Evolutionary conservation across 1,284 basidiomycete species (phyloP).

Genomic region (Cerrena zonata): DNA sequence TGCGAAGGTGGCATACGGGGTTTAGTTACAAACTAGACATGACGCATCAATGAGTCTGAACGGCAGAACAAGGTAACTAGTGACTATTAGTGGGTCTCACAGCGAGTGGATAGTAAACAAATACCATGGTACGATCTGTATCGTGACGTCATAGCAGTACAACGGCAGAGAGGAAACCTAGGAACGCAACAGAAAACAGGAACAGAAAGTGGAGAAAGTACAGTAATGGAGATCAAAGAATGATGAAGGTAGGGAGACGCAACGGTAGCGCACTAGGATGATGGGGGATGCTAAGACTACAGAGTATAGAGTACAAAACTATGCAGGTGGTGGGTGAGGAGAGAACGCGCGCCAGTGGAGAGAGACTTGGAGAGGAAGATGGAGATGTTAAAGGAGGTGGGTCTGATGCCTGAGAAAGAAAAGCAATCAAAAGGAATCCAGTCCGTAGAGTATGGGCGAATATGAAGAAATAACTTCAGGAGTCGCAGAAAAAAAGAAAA

Average conservation of each 20-base stretch:
- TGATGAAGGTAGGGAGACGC: too few species aligned
- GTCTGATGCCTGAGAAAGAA: background rate
- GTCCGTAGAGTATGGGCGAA: constrained; percentile 4
- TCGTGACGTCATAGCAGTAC: too few species aligned
- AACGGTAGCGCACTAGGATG: background rate
- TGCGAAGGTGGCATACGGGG: too few species aligned
- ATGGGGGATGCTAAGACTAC: background rate
- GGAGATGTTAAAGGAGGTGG: background rate
- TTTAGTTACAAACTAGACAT: too few species aligned
- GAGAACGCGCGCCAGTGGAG: background rate
- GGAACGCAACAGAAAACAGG: background rate
- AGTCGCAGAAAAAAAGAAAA: background rate
- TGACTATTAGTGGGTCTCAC: too few species aligned
- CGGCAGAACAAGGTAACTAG: too few species aligned
- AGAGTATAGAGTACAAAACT: background rate
- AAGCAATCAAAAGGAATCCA: background rate
- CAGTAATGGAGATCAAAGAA: background rate
- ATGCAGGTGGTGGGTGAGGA: background rate
- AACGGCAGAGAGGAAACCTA: too few species aligned
- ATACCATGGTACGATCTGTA: too few species aligned
- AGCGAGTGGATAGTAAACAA: too few species aligned
- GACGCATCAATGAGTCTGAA: too few species aligned
- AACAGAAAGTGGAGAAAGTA: background rate
- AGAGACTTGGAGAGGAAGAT: background rate
- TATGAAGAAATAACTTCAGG: constrained; percentile 1